Conservation (phyloP, 1,284 basidiomycete genomes). For the Moniliophthora roreri region DNA sequence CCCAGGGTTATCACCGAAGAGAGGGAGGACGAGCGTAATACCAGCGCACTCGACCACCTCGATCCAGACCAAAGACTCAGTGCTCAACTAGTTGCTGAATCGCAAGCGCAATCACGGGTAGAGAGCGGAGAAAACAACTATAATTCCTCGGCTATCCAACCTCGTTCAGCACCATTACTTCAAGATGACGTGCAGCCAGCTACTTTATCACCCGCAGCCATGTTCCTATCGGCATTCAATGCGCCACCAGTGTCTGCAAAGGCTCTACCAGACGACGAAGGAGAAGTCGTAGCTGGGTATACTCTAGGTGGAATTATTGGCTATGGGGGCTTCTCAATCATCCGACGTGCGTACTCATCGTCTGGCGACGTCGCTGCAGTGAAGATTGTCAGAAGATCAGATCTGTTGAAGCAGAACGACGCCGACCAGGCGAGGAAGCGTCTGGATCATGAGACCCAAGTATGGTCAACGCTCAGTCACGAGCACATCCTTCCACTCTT, state of each 20-base stretch:
- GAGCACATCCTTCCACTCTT: slow-evolving; percentile 81
- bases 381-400: slow-evolving; percentile 72
- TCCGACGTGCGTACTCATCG: slow-evolving; percentile 69
- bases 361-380: slow-evolving; percentile 77
- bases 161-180: slow-evolving; percentile 8
- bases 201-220: slow-evolving; percentile 67
- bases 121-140: not conserved
- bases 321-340: slow-evolving; percentile 85
- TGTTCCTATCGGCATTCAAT: slow-evolving; percentile 75
- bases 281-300: slow-evolving; percentile 65
- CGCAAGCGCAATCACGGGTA: not conserved
- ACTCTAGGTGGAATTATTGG: slow-evolving; percentile 79
- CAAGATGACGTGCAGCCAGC: slow-evolving; percentile 12
- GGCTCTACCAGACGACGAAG: slow-evolving; percentile 54
- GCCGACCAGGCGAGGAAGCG: slow-evolving; percentile 49
- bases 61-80: not conserved
- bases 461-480: slow-evolving; percentile 80
- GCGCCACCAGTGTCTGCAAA: slow-evolving; percentile 28
- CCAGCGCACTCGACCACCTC: not conserved
- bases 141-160: not conserved
- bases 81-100: not conserved
- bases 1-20: slow-evolving; percentile 9
- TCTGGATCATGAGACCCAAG: slow-evolving; percentile 72
- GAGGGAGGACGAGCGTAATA: not conserved
- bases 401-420: slow-evolving; percentile 50